Evolutionary conservation across 352 stramenopile species (phyloP).

Genomic region (Thraustotheca clavata): DNA sequence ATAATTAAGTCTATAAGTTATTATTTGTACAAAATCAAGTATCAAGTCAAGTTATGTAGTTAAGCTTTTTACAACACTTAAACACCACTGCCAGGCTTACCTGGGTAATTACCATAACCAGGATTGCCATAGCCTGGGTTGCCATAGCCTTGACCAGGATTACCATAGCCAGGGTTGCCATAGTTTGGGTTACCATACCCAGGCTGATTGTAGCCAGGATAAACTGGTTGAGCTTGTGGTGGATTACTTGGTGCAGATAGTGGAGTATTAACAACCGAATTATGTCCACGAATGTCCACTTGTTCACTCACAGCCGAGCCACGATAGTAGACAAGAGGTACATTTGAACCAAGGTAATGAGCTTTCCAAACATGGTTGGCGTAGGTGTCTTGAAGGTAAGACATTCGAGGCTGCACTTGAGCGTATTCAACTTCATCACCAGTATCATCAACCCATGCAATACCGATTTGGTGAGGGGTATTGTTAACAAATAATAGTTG

Average conservation of each 20-base stretch:
- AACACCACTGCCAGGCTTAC: no score
- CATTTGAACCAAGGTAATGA: neutral
- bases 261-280: neutral
- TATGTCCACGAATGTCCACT: conserved; percentile 10
- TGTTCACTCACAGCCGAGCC: neutral
- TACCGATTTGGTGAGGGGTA: neutral
- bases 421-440: neutral
- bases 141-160: no score
- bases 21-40: no score
- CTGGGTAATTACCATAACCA: no score
- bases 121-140: no score
- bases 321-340: neutral
- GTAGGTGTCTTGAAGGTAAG: conserved; percentile 20
- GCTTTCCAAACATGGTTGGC: conserved; percentile 20
- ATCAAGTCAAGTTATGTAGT: no score
- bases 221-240: neutral
- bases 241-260: neutral
- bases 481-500: conserved; percentile 13
- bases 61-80: no score
- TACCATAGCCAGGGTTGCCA: no score
- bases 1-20: no score
- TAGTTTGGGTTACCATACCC: no score
- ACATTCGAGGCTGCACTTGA: conserved; percentile 8
- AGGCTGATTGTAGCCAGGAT: neutral
- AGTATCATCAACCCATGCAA: conserved; percentile 9